These are phyloP conservation scores for Lepiota brunneoincarnata DNA, from an alignment of 768 basidiomycete species.

Conservation along the genomic window DNA sequence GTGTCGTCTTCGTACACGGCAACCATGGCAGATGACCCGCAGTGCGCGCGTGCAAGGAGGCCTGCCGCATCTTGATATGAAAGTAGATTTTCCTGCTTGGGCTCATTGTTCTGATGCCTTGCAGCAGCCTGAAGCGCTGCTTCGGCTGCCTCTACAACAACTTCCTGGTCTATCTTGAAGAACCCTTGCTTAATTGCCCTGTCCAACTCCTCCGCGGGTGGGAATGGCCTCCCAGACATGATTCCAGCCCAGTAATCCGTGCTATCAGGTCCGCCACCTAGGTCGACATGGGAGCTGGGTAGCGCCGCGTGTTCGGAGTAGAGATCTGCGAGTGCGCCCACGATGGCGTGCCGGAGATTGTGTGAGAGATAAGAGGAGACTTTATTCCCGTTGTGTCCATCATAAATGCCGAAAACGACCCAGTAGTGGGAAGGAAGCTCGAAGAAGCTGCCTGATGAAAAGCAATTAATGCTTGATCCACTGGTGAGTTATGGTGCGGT, in stretches of 20 bases:
- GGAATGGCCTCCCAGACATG: slow-evolving; percentile 16
- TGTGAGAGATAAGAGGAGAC: slow-evolving; percentile 31
- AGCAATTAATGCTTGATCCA: not conserved
- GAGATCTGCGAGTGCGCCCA: slow-evolving; percentile 22
- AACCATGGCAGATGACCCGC: slow-evolving; percentile 44
- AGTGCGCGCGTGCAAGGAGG: slow-evolving; percentile 29
- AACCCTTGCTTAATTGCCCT: slow-evolving; percentile 35
- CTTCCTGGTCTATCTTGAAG: slow-evolving; percentile 35
- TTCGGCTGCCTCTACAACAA: slow-evolving; percentile 32
- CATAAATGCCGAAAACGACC: slow-evolving; percentile 25
- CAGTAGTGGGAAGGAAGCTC: slow-evolving; percentile 19
- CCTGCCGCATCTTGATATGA: slow-evolving; percentile 25
- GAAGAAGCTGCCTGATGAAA: slow-evolving; percentile 5
- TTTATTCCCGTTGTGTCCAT: slow-evolving; percentile 29
- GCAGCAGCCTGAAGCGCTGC: slow-evolving; percentile 18
- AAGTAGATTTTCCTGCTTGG: slow-evolving; percentile 3
- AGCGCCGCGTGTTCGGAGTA: slow-evolving; percentile 16
- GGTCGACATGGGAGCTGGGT: slow-evolving; percentile 15
- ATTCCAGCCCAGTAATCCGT: slow-evolving; percentile 3
- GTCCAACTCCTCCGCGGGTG: slow-evolving; percentile 29
- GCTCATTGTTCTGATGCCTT: slow-evolving; percentile 7
- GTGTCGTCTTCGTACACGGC: slow-evolving; percentile 40
- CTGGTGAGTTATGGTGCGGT: not conserved
- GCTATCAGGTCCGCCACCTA: slow-evolving; percentile 1
- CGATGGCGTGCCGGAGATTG: slow-evolving; percentile 27